Conservation (phyloP, 2,329 filamentous ascomycete species). For the Talaromyces sp. region DNA sequence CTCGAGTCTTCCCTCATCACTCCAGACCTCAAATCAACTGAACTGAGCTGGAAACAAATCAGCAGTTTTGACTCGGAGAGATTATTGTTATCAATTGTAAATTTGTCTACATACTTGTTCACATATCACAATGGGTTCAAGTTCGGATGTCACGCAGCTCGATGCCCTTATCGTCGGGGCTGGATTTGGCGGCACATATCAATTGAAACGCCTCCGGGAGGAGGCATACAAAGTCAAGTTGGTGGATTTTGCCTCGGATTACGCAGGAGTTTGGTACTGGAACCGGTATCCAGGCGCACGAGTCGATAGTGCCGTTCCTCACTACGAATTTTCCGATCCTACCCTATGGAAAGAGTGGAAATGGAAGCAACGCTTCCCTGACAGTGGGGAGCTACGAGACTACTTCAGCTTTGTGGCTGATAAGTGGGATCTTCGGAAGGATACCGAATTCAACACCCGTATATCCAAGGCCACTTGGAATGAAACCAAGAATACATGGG, state of each 20-base stretch:
- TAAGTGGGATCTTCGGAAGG: slow-evolving; percentile 38
- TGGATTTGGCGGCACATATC: slow-evolving; percentile 35
- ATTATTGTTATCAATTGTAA: too few species aligned
- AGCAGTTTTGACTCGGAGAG: too few species aligned
- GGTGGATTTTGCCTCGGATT: slow-evolving; percentile 46
- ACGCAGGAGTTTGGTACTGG: slow-evolving; percentile 50
- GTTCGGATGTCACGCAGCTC: too few species aligned
- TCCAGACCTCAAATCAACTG: too few species aligned
- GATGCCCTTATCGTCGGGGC: background rate
- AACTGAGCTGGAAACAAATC: too few species aligned
- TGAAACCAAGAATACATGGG: slow-evolving; percentile 34
- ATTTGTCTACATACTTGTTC: too few species aligned
- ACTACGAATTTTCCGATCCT: slow-evolving; percentile 51
- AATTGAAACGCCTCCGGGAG: slow-evolving; percentile 45
- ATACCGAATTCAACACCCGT: slow-evolving; percentile 40
- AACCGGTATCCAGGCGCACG: slow-evolving; percentile 49
- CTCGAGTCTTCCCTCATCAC: too few species aligned
- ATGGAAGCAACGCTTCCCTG: slow-evolving; percentile 32
- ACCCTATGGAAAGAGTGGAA: slow-evolving; percentile 42
- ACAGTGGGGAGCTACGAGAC: slow-evolving; percentile 32
- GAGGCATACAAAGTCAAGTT: slow-evolving; percentile 46
- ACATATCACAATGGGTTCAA: too few species aligned
- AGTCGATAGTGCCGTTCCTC: slow-evolving; percentile 49
- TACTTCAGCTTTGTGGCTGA: slow-evolving; percentile 47
- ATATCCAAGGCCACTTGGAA: slow-evolving; percentile 40